Base-by-base conservation (phyloP, 2,329 filamentous ascomycete genomes). In the Fusarium tanahbumbuense region DNA sequence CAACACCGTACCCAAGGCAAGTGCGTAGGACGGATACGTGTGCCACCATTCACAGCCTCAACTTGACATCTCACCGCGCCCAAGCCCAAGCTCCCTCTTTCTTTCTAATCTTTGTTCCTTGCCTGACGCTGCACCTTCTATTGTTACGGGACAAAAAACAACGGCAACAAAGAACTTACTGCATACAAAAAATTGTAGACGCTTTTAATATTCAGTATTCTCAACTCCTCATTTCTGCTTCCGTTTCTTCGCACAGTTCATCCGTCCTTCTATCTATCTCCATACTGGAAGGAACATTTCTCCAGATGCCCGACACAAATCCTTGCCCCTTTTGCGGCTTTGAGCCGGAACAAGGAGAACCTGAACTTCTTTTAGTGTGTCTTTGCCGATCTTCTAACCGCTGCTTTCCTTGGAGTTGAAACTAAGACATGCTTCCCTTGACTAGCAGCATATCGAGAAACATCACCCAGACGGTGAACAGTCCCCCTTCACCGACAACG, bases 291-390 rank as follows among this genome's bases (percentile, higher is more conserved):
- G 47, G 50, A 42, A 68, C 41, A 46, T 34, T 23, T 32, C 32
- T 25, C 32, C 37, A 42, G 22, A 71, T 71, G 67, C 45, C 64
- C 32, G 40, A 40, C 27, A 44, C 55, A 20, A 47, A 71, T 44
- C 67, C 68, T 56, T 76, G 81, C 49, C 81, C 81, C 4, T 82
- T 82, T 54, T 82, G 81, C 59, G 76, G 77, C 55, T 81, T 77
- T 66, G 71, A 67, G 32, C 62, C 75, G 13, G 60, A 57, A 12
- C 67, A 76, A 15, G 76, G 76, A 48, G 76, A 80, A 53, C 76
- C 81, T 64, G 74, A 77, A 54, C 77, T 82, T 57, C 48, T 81
- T 56, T 52, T 80, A 65, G 80, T 81, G 67, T 67, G 78, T 59
- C 28, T 28, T 48, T 32, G 48, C 53, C 54, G 34, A 59, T 53